phyloP scores from a whole-genome alignment of 805 yeast genomes.

The Candida lessepsii region DNA sequence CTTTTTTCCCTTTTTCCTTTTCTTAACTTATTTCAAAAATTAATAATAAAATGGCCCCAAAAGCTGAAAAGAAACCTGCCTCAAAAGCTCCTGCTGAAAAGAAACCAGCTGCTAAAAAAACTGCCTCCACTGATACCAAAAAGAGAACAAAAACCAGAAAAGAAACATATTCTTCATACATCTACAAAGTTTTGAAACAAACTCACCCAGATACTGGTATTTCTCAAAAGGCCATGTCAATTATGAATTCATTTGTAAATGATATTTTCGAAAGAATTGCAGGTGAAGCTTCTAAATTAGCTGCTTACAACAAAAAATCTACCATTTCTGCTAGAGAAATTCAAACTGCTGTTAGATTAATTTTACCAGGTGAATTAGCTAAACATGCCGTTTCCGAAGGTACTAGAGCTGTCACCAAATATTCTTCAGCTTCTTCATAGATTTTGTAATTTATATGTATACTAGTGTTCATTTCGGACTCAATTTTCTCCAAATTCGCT shows the following conservation, averaged over 20 bases:
- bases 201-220: constrained; percentile 99
- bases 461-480: constrained; percentile 8
- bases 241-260: constrained; percentile 97
- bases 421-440: constrained; percentile 64
- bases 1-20: constrained; percentile 8
- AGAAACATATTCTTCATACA: constrained; percentile 97
- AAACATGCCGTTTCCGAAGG: constrained; percentile 99
- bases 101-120: constrained; percentile 88
- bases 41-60: constrained; percentile 57
- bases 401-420: constrained; percentile 96
- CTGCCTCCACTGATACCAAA: constrained; percentile 76
- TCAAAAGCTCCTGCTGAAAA: constrained; percentile 97
- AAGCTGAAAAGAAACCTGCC: constrained; percentile 74
- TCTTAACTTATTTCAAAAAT: constrained; percentile 1
- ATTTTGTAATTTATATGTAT: constrained; percentile 11
- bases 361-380: constrained; percentile 97
- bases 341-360: constrained; percentile 97
- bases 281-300: constrained; percentile 95
- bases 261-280: constrained; percentile 98
- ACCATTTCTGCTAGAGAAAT: constrained; percentile 98
- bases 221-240: constrained; percentile 97
- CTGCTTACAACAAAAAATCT: constrained; percentile 98
- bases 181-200: constrained; percentile 97
- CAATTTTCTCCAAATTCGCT: no score
- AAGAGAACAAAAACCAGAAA: constrained; percentile 94